These are phyloP conservation scores for Cryptosporidium baileyi DNA, from an alignment of 169 alveolate species.

Conservation along the genomic window DNA sequence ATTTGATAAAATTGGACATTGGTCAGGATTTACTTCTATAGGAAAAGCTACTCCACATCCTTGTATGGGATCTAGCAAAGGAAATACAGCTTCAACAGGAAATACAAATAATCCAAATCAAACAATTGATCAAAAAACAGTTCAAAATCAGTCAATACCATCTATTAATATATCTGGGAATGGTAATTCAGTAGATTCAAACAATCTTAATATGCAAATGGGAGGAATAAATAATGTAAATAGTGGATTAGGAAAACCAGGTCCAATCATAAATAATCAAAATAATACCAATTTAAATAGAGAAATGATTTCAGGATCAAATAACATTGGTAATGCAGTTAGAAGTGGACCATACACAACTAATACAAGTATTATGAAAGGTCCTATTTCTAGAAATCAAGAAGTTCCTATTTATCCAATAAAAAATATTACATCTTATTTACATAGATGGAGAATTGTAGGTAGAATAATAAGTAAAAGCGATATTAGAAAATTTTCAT, in stretches of 20 bases:
- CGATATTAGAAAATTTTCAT: conserved; percentile 62
- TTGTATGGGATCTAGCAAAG: conserved; percentile 61
- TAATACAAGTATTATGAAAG: background rate
- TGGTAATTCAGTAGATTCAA: conserved; percentile 4
- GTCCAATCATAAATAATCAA: background rate
- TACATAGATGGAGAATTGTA: conserved; percentile 70
- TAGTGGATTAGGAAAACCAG: background rate
- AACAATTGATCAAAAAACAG: background rate
- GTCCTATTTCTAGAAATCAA: conserved; percentile 62
- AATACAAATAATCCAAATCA: too few relatives aligned
- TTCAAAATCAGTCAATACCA: background rate
- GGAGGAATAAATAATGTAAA: background rate
- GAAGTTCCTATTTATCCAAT: conserved; percentile 62
- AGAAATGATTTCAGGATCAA: background rate
- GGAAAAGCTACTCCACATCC: conserved; percentile 69
- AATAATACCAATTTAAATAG: background rate
- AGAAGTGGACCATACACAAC: conserved; percentile 33
- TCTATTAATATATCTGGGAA: background rate
- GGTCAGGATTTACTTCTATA: conserved; percentile 58
- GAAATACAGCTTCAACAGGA: background rate
- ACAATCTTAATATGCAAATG: background rate
- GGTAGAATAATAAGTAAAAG: conserved; percentile 70
- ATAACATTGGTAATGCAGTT: conserved; percentile 1
- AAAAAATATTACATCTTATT: conserved; percentile 45
- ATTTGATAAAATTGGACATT: conserved; percentile 51